A percentile compares a stretch with the other conserved stretches of the same genome.
Evolutionary conservation across 2,329 filamentous ascomycete species (phyloP).

Genomic region (Thielaviopsis musarum): DNA sequence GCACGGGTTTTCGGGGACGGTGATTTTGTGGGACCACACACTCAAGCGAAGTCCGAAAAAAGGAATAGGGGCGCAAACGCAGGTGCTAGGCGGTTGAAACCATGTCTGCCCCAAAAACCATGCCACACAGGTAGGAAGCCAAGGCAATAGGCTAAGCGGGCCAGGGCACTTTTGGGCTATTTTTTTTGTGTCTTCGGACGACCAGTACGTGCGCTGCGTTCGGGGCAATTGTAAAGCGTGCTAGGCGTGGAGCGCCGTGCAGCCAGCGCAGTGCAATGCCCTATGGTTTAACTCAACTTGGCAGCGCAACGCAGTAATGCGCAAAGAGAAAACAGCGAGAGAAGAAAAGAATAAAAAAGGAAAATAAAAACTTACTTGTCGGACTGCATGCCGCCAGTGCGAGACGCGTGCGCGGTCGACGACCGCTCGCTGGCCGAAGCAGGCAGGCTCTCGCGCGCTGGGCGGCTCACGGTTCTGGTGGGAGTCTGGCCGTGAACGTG

Average conservation of each 20-base stretch:
- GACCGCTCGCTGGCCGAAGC: conserved; percentile 24
- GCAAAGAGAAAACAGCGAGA: conserved; percentile 3
- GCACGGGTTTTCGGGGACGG: conserved; percentile 6
- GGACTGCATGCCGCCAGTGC: conserved; percentile 28
- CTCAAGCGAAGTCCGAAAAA: neutral
- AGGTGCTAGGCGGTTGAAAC: neutral
- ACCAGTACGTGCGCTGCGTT: neutral
- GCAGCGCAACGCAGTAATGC: neutral
- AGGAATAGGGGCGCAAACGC: neutral
- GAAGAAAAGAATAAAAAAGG: conserved; percentile 4
- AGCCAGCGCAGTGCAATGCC: neutral
- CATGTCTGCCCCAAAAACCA: neutral
- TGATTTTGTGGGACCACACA: conserved; percentile 9
- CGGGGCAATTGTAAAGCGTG: no score
- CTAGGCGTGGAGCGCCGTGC: no score
- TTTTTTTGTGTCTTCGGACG: neutral
- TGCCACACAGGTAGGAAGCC: neutral
- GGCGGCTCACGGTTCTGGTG: conserved; percentile 30
- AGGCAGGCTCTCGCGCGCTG: conserved; percentile 36
- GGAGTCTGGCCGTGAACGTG: conserved; percentile 43
- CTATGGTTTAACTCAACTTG: neutral
- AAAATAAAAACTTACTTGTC: conserved; percentile 36
- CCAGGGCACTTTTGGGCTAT: neutral
- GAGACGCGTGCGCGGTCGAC: conserved; percentile 22
- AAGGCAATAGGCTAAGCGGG: neutral